Evolutionary conservation across 192 early-diverging fungal species (phyloP).

Genomic region (Pilaira anomala): DNA sequence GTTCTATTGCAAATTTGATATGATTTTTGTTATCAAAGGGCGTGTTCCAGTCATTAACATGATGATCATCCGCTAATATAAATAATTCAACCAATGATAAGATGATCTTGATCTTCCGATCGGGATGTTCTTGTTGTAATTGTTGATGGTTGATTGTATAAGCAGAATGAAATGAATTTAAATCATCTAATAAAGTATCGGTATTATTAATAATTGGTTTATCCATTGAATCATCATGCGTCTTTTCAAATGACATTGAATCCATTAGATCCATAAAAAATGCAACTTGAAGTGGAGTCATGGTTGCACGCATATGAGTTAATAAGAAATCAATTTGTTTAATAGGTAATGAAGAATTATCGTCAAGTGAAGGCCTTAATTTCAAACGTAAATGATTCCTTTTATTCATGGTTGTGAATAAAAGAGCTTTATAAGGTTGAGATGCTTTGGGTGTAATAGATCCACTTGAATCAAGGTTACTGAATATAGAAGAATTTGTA

Average conservation of each 20-base stretch:
- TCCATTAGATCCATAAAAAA: constrained; percentile 26
- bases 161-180: not conserved
- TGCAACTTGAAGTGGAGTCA: constrained; percentile 44
- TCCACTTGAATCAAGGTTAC: constrained; percentile 7
- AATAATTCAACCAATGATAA: constrained; percentile 38
- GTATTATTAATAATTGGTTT: not conserved
- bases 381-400: constrained; percentile 47
- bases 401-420: constrained; percentile 47
- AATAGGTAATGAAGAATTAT: constrained; percentile 17
- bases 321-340: constrained; percentile 44
- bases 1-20: constrained; percentile 38
- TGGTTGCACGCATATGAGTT: constrained; percentile 26
- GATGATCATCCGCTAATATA: constrained; percentile 38
- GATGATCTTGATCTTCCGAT: constrained; percentile 39
- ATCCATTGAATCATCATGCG: not conserved
- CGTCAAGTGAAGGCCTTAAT: constrained; percentile 25
- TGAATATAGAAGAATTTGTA: constrained; percentile 4
- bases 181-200: not conserved
- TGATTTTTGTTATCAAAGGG: constrained; percentile 23
- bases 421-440: constrained; percentile 38
- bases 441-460: constrained; percentile 19
- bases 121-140: constrained; percentile 2
- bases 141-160: not conserved
- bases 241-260: not conserved
- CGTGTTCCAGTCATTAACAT: not conserved